A percentile compares a stretch with the other conserved stretches of the same genome.
These are phyloP conservation scores for Vicia faba DNA, from an alignment of 306 rosid species.

Conservation along the genomic window DNA sequence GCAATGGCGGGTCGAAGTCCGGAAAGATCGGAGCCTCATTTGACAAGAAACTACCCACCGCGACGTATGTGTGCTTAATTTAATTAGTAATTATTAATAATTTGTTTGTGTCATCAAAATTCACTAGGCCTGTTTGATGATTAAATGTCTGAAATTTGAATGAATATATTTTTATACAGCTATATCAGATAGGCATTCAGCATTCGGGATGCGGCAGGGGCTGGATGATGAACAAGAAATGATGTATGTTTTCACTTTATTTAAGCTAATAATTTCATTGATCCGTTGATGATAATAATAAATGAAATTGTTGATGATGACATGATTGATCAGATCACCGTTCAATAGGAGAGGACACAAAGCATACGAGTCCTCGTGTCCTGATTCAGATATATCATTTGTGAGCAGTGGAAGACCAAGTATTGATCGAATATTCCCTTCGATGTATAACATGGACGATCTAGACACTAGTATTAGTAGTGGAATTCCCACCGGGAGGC, in stretches of 20 bases:
- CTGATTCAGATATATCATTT: slow-evolving; percentile 70
- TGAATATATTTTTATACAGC: slow-evolving; percentile 23
- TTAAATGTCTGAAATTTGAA: not conserved
- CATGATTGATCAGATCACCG: slow-evolving; percentile 57
- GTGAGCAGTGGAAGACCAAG: slow-evolving; percentile 67
- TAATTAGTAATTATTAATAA: not conserved
- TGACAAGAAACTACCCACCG: slow-evolving; percentile 24
- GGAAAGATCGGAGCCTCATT: slow-evolving; percentile 19
- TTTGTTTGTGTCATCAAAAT: not conserved
- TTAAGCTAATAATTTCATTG: not conserved
- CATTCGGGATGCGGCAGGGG: slow-evolving; percentile 6
- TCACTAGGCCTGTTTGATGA: not conserved
- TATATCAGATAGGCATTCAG: slow-evolving; percentile 32
- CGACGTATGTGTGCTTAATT: slow-evolving; percentile 37
- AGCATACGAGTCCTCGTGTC: slow-evolving; percentile 41
- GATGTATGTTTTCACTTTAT: slow-evolving; percentile 46
- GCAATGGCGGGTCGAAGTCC: not conserved
- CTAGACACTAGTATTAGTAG: slow-evolving; percentile 17
- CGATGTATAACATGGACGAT: slow-evolving; percentile 32
- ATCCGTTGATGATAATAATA: not conserved
- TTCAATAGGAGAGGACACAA: slow-evolving; percentile 50
- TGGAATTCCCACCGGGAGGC: slow-evolving; percentile 22
- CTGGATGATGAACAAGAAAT: slow-evolving; percentile 50
- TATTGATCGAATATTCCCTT: slow-evolving; percentile 45
- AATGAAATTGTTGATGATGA: not conserved